A percentile compares a stretch with the other conserved stretches of the same genome.
Conservation (phyloP, 2,329 filamentous ascomycete genomes). For the Paecilomyces sp. region DNA sequence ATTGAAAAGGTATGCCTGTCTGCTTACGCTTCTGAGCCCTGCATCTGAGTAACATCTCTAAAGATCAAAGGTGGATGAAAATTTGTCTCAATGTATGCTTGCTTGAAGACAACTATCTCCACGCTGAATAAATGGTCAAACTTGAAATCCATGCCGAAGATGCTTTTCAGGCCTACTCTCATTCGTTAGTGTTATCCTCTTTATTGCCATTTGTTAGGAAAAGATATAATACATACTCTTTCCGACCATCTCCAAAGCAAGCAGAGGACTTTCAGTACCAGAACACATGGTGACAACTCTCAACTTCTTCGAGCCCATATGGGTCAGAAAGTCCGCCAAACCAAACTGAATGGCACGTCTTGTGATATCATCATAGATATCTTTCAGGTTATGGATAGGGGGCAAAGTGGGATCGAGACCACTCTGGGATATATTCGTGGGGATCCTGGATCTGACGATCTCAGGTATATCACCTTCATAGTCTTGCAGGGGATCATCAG, state of each 20-base stretch:
- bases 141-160: conserved; percentile 29
- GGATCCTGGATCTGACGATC: neutral
- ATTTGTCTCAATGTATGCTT: conserved; percentile 58
- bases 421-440: conserved; percentile 5
- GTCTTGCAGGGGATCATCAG: neutral
- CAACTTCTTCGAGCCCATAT: conserved; percentile 34
- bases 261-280: conserved; percentile 67
- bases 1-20: conserved; percentile 4
- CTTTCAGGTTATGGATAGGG: conserved; percentile 39
- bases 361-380: conserved; percentile 46
- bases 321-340: conserved; percentile 26
- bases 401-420: conserved; percentile 30
- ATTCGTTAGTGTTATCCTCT: neutral
- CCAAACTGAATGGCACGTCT: conserved; percentile 25
- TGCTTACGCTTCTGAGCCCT: conserved; percentile 42
- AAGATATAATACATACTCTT: conserved; percentile 30
- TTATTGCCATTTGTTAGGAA: neutral
- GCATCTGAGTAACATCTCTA: conserved; percentile 53
- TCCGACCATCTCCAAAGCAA: conserved; percentile 55
- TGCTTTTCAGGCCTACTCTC: conserved; percentile 15
- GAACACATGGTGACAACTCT: conserved; percentile 68
- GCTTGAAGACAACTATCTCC: conserved; percentile 58
- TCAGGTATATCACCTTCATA: neutral
- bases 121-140: conserved; percentile 54
- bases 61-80: conserved; percentile 48